These are phyloP conservation scores for Seiridium cupressi DNA, from an alignment of 2,329 filamentous ascomycete species.

Conservation along the genomic window DNA sequence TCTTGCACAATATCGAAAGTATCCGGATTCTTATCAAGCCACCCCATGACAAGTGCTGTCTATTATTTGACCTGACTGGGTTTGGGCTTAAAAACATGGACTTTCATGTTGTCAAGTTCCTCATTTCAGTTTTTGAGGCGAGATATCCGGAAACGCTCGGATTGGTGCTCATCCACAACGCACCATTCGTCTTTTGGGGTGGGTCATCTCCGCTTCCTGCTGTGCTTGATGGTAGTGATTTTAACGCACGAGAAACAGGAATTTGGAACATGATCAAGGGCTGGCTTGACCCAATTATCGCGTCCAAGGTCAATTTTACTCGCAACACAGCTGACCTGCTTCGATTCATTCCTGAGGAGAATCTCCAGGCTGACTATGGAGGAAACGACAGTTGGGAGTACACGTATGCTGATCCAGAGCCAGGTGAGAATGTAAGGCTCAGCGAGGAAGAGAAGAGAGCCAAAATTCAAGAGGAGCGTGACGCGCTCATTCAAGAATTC, in stretches of 20 bases:
- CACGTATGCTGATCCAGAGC: constrained; percentile 58
- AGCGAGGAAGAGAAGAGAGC: constrained; percentile 40
- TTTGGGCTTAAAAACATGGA: constrained; percentile 75
- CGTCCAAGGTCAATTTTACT: constrained; percentile 70
- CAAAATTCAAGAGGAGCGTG: constrained; percentile 48
- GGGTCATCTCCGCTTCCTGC: background rate
- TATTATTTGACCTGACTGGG: constrained; percentile 71
- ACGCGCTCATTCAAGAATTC: constrained; percentile 52
- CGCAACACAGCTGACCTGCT: constrained; percentile 60
- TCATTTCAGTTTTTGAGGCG: constrained; percentile 77
- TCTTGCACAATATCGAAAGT: constrained; percentile 38
- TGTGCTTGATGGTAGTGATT: too few relatives aligned
- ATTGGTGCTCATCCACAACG: constrained; percentile 70
- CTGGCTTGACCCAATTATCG: constrained; percentile 75
- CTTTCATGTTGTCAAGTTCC: constrained; percentile 73
- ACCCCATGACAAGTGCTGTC: constrained; percentile 13
- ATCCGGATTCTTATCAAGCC: constrained; percentile 24
- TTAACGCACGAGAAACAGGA: constrained; percentile 15
- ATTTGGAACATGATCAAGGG: constrained; percentile 65
- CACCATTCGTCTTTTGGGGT: constrained; percentile 67
- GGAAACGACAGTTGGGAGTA: constrained; percentile 68
- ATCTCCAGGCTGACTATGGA: constrained; percentile 63
- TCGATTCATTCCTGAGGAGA: constrained; percentile 55
- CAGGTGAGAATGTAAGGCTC: constrained; percentile 59
- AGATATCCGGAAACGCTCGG: constrained; percentile 75